Base-by-base conservation (phyloP, 2,329 filamentous ascomycete genomes). In the Talaromyces sp. region DNA sequence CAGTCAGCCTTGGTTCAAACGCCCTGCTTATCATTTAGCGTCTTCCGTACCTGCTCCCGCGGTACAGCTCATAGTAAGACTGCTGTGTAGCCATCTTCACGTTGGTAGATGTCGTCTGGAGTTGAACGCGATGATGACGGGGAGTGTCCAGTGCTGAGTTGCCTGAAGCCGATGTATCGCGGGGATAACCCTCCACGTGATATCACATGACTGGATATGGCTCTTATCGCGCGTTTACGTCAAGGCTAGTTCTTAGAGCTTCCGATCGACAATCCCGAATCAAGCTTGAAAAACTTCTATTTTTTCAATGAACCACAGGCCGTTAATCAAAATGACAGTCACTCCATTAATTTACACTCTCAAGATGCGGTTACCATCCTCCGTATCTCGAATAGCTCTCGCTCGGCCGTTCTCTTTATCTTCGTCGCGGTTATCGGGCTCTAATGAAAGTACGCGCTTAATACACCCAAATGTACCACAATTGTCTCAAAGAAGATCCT, bases 41-140 rank as follows among this genome's bases (percentile, higher is more conserved):
- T 33, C 42, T 19, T 35, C 10, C 46, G 75, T 90, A 97, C 94
- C 93, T 97, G 86, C 91, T 96, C 80, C 92, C 88, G 68, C 94
- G 90, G 77, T 99, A 99, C 70, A 99, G 87, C 84, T 99, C 94
- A 77, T 97, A 99, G 80, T 84, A 87, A 62, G 82, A 81, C 72
- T 65, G 76, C 66, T 71, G 76, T 62, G 76, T 66, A 71, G 77
- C 78, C 78, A 81, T 81, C 47, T 56, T 76, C 60, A 51, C 44
- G 40, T 46, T 44, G 44, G 54, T 45, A 42, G 49, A 40, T 35
- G 37, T 32, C 45, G 44, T 45, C 32, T 52, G 37, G 44, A 33
- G 16, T 41, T 46, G 22, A 24, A 29, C 43, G 19, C 22, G 43
- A 46, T n/a, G 32, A 27, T 22, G 32, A 22, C 46, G 36, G 30